phyloP scores from a whole-genome alignment of 2,329 filamentous ascomycete genomes.

The Hypocreales sp. region DNA sequence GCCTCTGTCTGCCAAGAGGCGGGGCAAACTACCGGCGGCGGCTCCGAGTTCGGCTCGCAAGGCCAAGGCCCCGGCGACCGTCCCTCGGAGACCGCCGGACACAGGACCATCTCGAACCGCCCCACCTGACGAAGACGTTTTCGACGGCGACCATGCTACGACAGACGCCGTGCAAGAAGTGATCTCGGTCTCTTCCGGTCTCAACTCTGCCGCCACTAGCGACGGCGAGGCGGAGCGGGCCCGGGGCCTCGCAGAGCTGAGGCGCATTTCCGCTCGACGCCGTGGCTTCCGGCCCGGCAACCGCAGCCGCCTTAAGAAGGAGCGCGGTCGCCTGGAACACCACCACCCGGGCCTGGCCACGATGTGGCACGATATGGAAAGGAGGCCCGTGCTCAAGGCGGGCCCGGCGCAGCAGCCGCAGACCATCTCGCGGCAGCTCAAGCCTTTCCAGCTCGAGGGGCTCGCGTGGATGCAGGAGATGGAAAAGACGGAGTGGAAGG shows the following conservation, averaged over 20 bases:
- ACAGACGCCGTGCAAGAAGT: no score
- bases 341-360: slow-evolving; percentile 65
- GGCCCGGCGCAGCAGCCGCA: slow-evolving; percentile 34
- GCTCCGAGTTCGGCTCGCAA: background rate
- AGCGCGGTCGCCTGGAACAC: slow-evolving; percentile 54
- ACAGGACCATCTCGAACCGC: no score
- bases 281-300: slow-evolving; percentile 18
- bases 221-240: slow-evolving; percentile 7
- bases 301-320: slow-evolving; percentile 15
- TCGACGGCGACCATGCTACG: no score
- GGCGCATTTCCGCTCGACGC: slow-evolving; percentile 10
- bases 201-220: slow-evolving; percentile 6
- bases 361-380: slow-evolving; percentile 71
- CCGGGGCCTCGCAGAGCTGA: no score
- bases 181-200: slow-evolving; percentile 4
- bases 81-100: no score
- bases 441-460: slow-evolving; percentile 87
- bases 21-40: slow-evolving; percentile 4
- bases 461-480: slow-evolving; percentile 89
- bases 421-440: slow-evolving; percentile 69
- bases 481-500: slow-evolving; percentile 72
- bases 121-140: no score
- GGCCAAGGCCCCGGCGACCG: background rate
- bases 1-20: slow-evolving; percentile 8
- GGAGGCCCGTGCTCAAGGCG: slow-evolving; percentile 48